Conservation (phyloP, 2,329 filamentous ascomycete species). For the Sporothrix humicola region DNA sequence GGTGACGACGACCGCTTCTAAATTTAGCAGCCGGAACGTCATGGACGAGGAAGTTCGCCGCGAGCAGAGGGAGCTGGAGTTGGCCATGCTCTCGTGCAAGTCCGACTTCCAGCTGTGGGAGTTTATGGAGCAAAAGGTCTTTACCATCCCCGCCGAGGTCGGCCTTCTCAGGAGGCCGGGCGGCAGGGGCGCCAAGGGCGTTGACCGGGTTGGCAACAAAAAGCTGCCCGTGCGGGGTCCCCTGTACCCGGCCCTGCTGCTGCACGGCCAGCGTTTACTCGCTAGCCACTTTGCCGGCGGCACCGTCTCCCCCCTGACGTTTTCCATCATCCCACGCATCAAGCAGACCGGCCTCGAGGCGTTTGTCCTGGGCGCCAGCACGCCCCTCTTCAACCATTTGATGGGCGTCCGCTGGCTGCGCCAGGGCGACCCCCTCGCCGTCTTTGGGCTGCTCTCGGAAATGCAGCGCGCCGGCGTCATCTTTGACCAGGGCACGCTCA, state of each 20-base stretch:
- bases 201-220: neutral
- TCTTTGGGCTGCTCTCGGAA: constrained; percentile 65
- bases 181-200: constrained; percentile 3
- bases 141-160: constrained; percentile 62
- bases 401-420: constrained; percentile 66
- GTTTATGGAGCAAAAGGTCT: constrained; percentile 69
- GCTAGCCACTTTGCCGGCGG: constrained; percentile 57
- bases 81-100: constrained; percentile 58
- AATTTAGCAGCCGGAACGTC: too few relatives aligned
- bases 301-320: constrained; percentile 62
- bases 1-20: neutral
- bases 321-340: constrained; percentile 68
- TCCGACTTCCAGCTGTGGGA: constrained; percentile 72
- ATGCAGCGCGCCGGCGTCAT: constrained; percentile 69
- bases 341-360: constrained; percentile 71
- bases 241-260: constrained; percentile 67
- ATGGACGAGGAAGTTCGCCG: constrained; percentile 1
- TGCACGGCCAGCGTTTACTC: constrained; percentile 62
- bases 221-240: constrained; percentile 61
- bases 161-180: constrained; percentile 43
- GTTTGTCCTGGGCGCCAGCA: constrained; percentile 73
- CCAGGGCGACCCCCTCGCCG: constrained; percentile 61
- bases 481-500: constrained; percentile 57
- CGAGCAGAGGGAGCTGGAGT: constrained; percentile 49
- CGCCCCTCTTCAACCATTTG: constrained; percentile 71